Evolutionary conservation across 441 rosid species (phyloP).

Genomic region (Theobroma grandiflorum): DNA sequence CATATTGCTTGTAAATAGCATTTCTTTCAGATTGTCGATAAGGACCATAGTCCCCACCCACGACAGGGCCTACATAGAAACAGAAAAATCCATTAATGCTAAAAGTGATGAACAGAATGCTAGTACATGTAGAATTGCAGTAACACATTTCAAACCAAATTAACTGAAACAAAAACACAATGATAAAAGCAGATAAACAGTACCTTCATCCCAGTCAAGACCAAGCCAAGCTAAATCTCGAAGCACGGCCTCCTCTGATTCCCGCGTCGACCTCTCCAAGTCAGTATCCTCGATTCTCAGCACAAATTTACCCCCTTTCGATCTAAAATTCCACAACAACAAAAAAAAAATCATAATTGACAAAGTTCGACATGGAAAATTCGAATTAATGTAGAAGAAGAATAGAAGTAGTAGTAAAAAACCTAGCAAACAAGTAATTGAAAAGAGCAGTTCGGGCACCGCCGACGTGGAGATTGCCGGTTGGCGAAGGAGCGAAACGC

Average conservation of each 20-base stretch:
- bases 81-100: background rate
- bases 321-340: conserved; percentile 38
- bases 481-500: conserved; percentile 98
- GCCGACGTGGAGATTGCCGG: conserved; percentile 96
- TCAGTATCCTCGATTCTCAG: conserved; percentile 95
- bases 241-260: conserved; percentile 90
- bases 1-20: conserved; percentile 73
- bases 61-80: conserved; percentile 65
- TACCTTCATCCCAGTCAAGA: conserved; percentile 97
- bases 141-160: background rate
- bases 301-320: conserved; percentile 90
- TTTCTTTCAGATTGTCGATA: conserved; percentile 94
- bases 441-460: conserved; percentile 99
- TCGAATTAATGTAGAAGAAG: background rate
- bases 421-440: conserved; percentile 96
- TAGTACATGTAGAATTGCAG: background rate
- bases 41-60: conserved; percentile 87
- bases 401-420: background rate
- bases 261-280: conserved; percentile 88
- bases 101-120: background rate
- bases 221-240: conserved; percentile 92
- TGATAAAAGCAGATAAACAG: background rate
- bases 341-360: background rate
- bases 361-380: background rate
- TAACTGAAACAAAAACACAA: background rate